Percentiles rank a stretch among this genome's conserved stretches.
Conservation (phyloP, 768 basidiomycete genomes). For the Clavaria fumosa region DNA sequence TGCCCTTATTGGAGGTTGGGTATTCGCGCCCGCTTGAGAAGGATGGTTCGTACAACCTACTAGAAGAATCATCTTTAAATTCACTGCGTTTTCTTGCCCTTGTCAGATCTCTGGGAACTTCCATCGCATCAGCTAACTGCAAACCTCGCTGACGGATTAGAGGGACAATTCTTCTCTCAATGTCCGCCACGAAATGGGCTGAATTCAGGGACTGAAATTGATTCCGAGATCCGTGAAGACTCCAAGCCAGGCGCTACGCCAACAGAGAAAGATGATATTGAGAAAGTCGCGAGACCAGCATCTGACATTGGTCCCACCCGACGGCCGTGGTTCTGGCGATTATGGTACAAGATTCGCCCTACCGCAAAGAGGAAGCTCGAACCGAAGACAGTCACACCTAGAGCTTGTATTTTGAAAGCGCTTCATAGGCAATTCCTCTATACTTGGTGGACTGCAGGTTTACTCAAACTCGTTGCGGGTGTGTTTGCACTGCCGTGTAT, state of each 20-base stretch:
- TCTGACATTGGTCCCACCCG: neutral
- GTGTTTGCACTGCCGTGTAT: conserved; percentile 4
- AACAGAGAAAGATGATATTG: conserved; percentile 14
- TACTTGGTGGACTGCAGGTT: conserved; percentile 31
- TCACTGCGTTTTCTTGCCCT: too few species aligned
- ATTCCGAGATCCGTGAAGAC: conserved; percentile 17
- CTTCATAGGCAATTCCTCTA: conserved; percentile 29
- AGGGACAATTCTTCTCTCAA: conserved; percentile 27
- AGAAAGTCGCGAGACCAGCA: conserved; percentile 20
- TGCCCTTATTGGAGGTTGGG: conserved; percentile 31
- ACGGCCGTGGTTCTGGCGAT: too few species aligned
- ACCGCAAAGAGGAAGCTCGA: neutral
- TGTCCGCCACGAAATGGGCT: too few species aligned
- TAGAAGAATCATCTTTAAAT: neutral
- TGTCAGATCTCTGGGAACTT: conserved; percentile 33
- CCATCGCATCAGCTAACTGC: conserved; percentile 21
- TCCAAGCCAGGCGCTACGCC: too few species aligned
- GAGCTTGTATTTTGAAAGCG: conserved; percentile 23
- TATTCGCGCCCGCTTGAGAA: conserved; percentile 34
- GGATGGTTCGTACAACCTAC: conserved; percentile 22
- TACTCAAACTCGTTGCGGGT: conserved; percentile 30
- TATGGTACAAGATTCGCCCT: neutral
- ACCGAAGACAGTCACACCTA: neutral
- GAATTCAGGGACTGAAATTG: too few species aligned
- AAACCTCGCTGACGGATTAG: conserved; percentile 23